phyloP scores from a whole-genome alignment of 208 protist genomes.

The Wallacemonas rigidus region DNA sequence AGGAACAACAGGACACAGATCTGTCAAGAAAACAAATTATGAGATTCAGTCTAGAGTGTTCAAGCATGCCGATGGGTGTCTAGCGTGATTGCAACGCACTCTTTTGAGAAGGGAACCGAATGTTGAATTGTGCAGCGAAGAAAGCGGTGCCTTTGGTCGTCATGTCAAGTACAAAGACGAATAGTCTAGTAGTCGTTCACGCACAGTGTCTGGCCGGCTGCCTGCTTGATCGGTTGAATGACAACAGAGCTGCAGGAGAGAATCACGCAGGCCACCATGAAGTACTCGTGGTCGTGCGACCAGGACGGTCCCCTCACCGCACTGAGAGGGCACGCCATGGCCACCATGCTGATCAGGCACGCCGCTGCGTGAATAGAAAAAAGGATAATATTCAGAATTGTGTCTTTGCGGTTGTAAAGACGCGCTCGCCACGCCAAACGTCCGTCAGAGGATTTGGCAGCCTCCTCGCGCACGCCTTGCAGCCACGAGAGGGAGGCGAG shows the following conservation, averaged over 20 bases:
- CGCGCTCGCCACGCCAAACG: no score
- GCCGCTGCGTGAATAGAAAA: background rate
- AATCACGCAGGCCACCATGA: background rate
- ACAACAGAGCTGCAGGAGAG: background rate
- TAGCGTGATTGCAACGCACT: no score
- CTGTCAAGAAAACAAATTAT: no score
- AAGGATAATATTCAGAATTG: constrained; percentile 1
- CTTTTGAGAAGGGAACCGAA: no score
- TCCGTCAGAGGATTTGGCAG: no score
- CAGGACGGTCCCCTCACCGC: no score
- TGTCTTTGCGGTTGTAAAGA: background rate
- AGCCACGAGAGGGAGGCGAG: background rate
- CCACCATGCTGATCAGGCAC: background rate
- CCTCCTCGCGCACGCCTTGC: background rate
- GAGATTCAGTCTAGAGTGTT: no score
- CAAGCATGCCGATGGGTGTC: no score
- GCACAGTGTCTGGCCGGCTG: background rate
- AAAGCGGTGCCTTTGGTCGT: no score
- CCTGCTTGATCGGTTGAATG: background rate
- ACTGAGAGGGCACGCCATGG: background rate
- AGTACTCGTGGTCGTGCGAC: no score
- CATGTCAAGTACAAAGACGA: no score
- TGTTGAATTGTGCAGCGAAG: no score
- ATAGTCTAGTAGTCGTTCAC: background rate
- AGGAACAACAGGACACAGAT: background rate